phyloP scores from a whole-genome alignment of 2,329 filamentous ascomycete species.

The Nectriaceae sp. region DNA sequence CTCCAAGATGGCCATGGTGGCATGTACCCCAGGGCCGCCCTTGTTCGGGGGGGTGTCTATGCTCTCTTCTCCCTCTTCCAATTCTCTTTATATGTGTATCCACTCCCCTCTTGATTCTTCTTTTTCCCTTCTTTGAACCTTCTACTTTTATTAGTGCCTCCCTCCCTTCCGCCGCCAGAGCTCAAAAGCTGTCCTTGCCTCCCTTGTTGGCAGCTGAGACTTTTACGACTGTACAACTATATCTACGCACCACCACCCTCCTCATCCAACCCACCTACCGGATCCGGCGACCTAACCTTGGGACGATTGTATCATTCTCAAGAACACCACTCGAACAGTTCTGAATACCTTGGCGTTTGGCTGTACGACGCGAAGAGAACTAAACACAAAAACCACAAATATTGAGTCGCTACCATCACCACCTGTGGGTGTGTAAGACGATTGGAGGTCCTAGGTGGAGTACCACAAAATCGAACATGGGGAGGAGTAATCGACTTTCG shows the following conservation, averaged over 20 bases:
- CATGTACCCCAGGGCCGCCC: slow-evolving; percentile 28
- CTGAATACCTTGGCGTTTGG: background rate
- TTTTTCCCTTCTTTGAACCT: slow-evolving; percentile 28
- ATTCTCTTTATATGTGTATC: slow-evolving; percentile 36
- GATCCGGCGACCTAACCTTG: background rate
- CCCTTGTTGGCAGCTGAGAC: background rate
- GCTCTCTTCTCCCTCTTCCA: slow-evolving; percentile 7
- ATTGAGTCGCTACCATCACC: background rate
- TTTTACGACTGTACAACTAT: background rate
- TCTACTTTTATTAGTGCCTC: slow-evolving; percentile 27
- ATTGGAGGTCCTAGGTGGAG: background rate
- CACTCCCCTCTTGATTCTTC: slow-evolving; percentile 33
- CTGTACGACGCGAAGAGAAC: background rate
- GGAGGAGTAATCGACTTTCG: slow-evolving; percentile 27
- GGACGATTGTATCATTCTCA: background rate
- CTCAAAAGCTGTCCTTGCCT: slow-evolving; percentile 6
- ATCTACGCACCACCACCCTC: background rate
- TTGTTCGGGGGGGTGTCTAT: slow-evolving; percentile 24
- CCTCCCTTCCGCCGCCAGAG: slow-evolving; percentile 17
- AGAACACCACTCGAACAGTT: background rate
- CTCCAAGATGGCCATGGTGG: slow-evolving; percentile 28
- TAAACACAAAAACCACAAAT: background rate
- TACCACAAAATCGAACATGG: slow-evolving; percentile 26
- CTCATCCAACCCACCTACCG: background rate
- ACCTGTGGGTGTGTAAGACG: background rate